Evolutionary conservation across 805 yeast genomes (phyloP).

Genomic region (Ogataea angusta): DNA sequence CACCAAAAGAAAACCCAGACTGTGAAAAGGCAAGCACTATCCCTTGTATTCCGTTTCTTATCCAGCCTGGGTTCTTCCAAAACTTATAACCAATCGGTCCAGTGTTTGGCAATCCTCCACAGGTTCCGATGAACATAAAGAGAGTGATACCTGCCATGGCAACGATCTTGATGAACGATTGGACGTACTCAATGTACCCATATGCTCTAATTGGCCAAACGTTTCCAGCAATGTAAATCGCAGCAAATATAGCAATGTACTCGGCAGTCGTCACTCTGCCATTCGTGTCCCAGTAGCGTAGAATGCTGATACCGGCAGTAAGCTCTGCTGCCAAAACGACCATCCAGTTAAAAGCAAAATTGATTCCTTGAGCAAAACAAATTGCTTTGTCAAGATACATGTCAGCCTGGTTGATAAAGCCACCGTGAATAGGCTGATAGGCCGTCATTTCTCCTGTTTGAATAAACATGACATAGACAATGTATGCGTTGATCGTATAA

Average conservation of each 20-base stretch:
- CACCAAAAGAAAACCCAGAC: slow-evolving; percentile 61
- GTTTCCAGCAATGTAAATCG: slow-evolving; percentile 39
- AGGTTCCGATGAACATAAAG: slow-evolving; percentile 52
- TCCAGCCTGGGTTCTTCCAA: slow-evolving; percentile 56
- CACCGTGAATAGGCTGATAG: slow-evolving; percentile 57
- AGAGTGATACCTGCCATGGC: slow-evolving; percentile 46
- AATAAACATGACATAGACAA: slow-evolving; percentile 57
- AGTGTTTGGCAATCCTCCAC: slow-evolving; percentile 38
- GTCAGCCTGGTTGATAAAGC: slow-evolving; percentile 40
- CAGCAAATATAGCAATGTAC: slow-evolving; percentile 50
- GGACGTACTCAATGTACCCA: slow-evolving; percentile 45
- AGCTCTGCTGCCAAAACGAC: slow-evolving; percentile 60
- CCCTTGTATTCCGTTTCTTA: slow-evolving; percentile 53
- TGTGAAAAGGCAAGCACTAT: slow-evolving; percentile 53
- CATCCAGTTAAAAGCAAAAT: slow-evolving; percentile 62
- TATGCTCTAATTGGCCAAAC: slow-evolving; percentile 35
- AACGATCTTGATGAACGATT: slow-evolving; percentile 52
- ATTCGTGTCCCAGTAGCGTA: slow-evolving; percentile 53
- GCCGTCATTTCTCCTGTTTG: slow-evolving; percentile 68
- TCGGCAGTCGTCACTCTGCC: slow-evolving; percentile 48
- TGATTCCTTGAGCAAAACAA: slow-evolving; percentile 61
- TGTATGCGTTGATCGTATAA: slow-evolving; percentile 52
- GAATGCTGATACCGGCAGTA: slow-evolving; percentile 62
- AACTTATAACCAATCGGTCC: slow-evolving; percentile 50
- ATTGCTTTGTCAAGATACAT: slow-evolving; percentile 54